Percentiles rank a stretch among this genome's conserved stretches.
These are phyloP conservation scores for Torulaspora delbrueckii DNA, from an alignment of 805 yeast species.

Conservation along the genomic window DNA sequence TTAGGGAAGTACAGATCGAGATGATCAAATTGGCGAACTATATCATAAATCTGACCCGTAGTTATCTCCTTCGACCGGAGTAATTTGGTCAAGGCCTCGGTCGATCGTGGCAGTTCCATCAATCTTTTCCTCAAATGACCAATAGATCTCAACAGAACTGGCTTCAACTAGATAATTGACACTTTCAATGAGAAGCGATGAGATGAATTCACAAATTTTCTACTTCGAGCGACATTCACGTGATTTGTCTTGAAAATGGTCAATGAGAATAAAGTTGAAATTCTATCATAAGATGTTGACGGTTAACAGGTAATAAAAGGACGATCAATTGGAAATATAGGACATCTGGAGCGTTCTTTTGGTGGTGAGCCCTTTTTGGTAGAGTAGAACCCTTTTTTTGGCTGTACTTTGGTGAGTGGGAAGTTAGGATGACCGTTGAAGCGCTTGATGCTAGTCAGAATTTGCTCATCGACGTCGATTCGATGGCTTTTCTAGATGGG, in stretches of 20 bases:
- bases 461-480: slow-evolving; percentile 30
- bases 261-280: background rate
- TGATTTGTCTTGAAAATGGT: background rate
- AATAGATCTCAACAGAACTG: background rate
- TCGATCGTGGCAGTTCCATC: slow-evolving; percentile 27
- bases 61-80: slow-evolving; percentile 51
- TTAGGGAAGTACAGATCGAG: slow-evolving; percentile 49
- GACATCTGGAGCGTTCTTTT: background rate
- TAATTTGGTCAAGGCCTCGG: slow-evolving; percentile 52
- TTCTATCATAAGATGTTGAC: background rate
- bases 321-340: background rate
- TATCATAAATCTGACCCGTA: slow-evolving; percentile 39
- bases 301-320: background rate
- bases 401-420: background rate
- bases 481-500: slow-evolving; percentile 23
- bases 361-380: background rate
- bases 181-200: slow-evolving; percentile 9
- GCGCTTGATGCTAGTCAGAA: slow-evolving; percentile 4
- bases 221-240: background rate
- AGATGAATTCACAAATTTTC: slow-evolving; percentile 15
- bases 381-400: background rate
- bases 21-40: slow-evolving; percentile 36
- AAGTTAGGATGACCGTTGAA: slow-evolving; percentile 9
- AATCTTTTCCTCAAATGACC: background rate
- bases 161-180: background rate